Percentiles rank a stretch among this genome's conserved stretches.
phyloP scores from a whole-genome alignment of 2,329 filamentous ascomycete genomes.

The Intubia oerlemansii region DNA sequence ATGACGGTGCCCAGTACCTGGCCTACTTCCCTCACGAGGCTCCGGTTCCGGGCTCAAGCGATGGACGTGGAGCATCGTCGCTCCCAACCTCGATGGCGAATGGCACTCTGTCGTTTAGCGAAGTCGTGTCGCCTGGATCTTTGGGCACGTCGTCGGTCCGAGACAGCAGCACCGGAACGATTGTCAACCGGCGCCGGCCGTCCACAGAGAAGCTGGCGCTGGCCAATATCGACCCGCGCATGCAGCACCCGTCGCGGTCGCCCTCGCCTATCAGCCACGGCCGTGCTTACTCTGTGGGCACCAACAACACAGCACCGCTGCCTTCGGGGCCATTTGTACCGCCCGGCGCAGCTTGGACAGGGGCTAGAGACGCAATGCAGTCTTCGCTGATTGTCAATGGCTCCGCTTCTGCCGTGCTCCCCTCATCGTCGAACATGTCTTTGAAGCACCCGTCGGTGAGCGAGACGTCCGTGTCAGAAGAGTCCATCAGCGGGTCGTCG shows the following conservation, averaged over 20 bases:
- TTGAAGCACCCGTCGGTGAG: constrained; percentile 11
- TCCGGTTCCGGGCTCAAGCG: constrained; percentile 1
- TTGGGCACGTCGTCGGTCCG: neutral
- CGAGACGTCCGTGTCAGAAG: constrained; percentile 12
- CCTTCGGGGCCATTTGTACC: no score
- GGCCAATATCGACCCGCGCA: constrained; percentile 28
- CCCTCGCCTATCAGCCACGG: constrained; percentile 32
- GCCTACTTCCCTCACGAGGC: constrained; percentile 18
- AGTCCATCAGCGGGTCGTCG: constrained; percentile 2
- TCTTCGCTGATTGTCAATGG: constrained; percentile 11
- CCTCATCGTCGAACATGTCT: no score
- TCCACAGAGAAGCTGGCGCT: constrained; percentile 34
- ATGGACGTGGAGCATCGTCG: constrained; percentile 4
- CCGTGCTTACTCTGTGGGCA: constrained; percentile 21
- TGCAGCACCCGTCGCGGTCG: constrained; percentile 30
- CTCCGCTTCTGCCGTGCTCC: constrained; percentile 13
- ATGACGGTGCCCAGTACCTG: constrained; percentile 20
- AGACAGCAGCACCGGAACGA: constrained; percentile 1
- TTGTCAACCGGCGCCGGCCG: constrained; percentile 17
- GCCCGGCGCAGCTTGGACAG: no score
- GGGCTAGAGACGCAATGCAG: neutral
- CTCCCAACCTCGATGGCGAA: neutral
- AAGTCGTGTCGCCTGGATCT: no score
- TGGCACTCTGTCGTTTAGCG: no score
- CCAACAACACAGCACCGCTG: no score